Conservation (phyloP, 257 asterid genomes). For the Handroanthus guayacan region DNA sequence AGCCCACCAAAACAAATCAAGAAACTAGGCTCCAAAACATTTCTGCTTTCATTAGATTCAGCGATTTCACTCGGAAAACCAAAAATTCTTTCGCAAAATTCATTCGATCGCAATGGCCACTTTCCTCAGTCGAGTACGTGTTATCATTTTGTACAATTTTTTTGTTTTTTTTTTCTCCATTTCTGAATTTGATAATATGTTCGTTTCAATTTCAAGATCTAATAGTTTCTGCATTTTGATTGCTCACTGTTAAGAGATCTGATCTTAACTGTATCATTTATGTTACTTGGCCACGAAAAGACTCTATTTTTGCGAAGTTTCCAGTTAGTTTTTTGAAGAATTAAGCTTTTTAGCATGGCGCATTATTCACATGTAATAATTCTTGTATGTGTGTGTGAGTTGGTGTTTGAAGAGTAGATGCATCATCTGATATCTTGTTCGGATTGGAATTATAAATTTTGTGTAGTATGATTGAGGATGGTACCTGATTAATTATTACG, state of each 20-base stretch:
- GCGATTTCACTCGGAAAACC: slow-evolving; percentile 22
- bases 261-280: neutral
- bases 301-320: neutral
- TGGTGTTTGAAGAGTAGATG: slow-evolving; percentile 3
- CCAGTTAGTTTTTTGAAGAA: neutral
- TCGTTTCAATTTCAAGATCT: slow-evolving; percentile 34
- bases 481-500: neutral
- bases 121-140: slow-evolving; percentile 56
- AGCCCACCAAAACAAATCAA: slow-evolving; percentile 29
- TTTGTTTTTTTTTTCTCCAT: neutral
- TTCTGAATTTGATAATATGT: slow-evolving; percentile 11
- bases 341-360: neutral
- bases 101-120: slow-evolving; percentile 49
- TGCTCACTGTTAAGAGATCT: slow-evolving; percentile 30
- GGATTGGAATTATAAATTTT: neutral
- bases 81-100: slow-evolving; percentile 12
- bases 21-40: slow-evolving; percentile 25
- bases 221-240: slow-evolving; percentile 1
- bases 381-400: neutral
- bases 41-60: slow-evolving; percentile 21
- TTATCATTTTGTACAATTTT: slow-evolving; percentile 27
- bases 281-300: neutral
- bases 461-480: slow-evolving; percentile 2
- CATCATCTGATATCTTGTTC: neutral
- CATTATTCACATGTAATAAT: neutral